Conservation (phyloP, 495 filamentous ascomycete species). For the Neurospora sp. region DNA sequence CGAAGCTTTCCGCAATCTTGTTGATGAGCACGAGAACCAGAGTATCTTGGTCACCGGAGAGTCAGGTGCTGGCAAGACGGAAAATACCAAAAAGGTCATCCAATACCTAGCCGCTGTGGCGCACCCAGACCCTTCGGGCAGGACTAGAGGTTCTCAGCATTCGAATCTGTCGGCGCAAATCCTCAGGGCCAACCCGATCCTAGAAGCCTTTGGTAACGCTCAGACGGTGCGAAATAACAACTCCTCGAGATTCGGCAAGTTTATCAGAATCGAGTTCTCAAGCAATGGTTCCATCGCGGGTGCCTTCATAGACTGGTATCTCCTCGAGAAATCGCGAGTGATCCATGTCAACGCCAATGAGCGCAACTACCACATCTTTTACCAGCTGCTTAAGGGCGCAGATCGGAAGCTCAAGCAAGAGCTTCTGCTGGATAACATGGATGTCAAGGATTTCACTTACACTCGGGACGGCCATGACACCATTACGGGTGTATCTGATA, state of each 20-base stretch:
- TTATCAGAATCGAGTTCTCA: constrained; percentile 95
- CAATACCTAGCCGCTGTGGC: constrained; percentile 96
- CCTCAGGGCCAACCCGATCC: constrained; percentile 89
- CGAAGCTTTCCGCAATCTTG: constrained; percentile 88
- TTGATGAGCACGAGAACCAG: constrained; percentile 92
- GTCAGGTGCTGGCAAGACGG: constrained; percentile 96
- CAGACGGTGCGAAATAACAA: constrained; percentile 98
- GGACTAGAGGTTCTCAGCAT: constrained; percentile 55
- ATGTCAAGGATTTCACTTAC: constrained; percentile 82
- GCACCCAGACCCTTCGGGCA: constrained; percentile 61
- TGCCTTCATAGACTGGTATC: constrained; percentile 97
- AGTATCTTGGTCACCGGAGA: constrained; percentile 98
- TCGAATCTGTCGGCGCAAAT: constrained; percentile 96
- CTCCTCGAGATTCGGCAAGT: constrained; percentile 97
- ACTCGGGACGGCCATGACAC: constrained; percentile 82
- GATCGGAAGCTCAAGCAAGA: constrained; percentile 60
- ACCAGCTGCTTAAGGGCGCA: constrained; percentile 84
- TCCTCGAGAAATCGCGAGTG: constrained; percentile 93
- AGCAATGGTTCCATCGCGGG: constrained; percentile 86
- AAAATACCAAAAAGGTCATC: constrained; percentile 99
- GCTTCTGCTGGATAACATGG: constrained; percentile 60
- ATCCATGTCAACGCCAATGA: constrained; percentile 79
- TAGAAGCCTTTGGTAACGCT: constrained; percentile 97
- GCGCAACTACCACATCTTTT: constrained; percentile 96
- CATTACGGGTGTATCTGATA: constrained; percentile 85